Percentiles rank a stretch among this genome's conserved stretches.
Evolutionary conservation across 1,284 basidiomycete genomes (phyloP).

Genomic region (Schizophyllum commune): DNA sequence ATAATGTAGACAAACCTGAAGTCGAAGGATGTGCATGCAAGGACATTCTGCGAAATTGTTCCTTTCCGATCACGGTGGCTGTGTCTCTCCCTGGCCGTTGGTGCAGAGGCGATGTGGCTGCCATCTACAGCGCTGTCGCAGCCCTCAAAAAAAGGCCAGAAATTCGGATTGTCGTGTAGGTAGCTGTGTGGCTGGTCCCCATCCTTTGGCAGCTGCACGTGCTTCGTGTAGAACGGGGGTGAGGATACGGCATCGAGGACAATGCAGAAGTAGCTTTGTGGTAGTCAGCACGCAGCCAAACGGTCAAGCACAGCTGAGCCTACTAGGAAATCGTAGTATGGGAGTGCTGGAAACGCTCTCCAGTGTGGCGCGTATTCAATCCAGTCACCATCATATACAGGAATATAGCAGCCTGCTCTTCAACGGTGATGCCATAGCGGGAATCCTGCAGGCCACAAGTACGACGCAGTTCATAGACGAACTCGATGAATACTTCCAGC

Average conservation of each 20-base stretch:
- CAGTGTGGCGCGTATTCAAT: no score
- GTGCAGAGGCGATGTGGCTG: conserved; percentile 23
- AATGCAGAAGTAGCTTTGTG: conserved; percentile 20
- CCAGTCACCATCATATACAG: no score
- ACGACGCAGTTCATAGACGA: no score
- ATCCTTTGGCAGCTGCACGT: conserved; percentile 18
- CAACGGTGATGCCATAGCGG: no score
- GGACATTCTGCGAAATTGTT: conserved; percentile 24
- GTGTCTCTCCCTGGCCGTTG: conserved; percentile 16
- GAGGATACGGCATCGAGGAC: conserved; percentile 17
- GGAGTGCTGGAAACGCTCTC: no score
- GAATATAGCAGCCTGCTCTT: no score
- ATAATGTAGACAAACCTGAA: conserved; percentile 26
- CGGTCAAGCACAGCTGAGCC: no score
- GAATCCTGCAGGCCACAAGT: no score
- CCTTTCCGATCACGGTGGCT: conserved; percentile 27
- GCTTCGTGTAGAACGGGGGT: conserved; percentile 18
- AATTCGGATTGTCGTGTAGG: conserved; percentile 24
- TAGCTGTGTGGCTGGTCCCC: conserved; percentile 14
- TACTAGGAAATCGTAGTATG: no score
- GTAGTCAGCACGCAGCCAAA: no score
- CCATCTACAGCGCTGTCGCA: conserved; percentile 33
- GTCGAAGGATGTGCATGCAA: conserved; percentile 21
- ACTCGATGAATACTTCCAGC: no score
- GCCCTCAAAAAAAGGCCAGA: conserved; percentile 28